Evolutionary conservation across 2,329 filamentous ascomycete genomes (phyloP).

Genomic region (Lasiodiplodia hormozganensis): DNA sequence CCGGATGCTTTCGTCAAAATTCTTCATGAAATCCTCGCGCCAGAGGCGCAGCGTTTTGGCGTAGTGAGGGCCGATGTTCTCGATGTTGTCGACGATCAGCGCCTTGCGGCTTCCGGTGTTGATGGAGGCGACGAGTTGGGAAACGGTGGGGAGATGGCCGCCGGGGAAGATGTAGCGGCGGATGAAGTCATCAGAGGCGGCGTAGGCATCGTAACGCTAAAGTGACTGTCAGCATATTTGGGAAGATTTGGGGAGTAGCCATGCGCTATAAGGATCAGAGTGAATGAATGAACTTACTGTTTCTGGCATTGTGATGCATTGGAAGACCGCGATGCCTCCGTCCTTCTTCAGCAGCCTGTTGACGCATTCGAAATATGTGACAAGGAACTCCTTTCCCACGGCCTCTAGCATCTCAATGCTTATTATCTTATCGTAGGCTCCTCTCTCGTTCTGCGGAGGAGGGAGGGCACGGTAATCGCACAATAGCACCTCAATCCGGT

Average conservation of each 20-base stretch:
- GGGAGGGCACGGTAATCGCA: constrained; percentile 72
- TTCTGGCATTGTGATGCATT: constrained; percentile 80
- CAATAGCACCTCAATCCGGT: constrained; percentile 69
- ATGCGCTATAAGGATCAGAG: neutral
- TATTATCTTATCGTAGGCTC: constrained; percentile 72
- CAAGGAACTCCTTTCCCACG: constrained; percentile 71
- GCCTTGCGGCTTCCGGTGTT: constrained; percentile 65
- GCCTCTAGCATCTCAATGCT: constrained; percentile 82
- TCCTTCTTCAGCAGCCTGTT: constrained; percentile 69
- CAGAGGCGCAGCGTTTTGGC: constrained; percentile 72
- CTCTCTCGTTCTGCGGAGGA: constrained; percentile 47
- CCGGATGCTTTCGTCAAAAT: constrained; percentile 67
- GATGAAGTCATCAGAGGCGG: constrained; percentile 74
- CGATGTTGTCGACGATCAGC: constrained; percentile 70
- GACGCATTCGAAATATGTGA: constrained; percentile 71
- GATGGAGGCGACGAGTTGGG: constrained; percentile 71
- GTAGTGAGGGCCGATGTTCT: constrained; percentile 79
- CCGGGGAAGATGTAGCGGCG: constrained; percentile 80
- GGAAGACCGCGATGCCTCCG: constrained; percentile 73
- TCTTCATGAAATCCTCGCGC: constrained; percentile 69
- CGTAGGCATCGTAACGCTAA: constrained; percentile 68
- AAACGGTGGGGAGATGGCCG: constrained; percentile 72
- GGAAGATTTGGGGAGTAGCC: neutral
- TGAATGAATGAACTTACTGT: constrained; percentile 40
- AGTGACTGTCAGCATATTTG: neutral